Evolutionary conservation across 192 early-diverging fungal species (phyloP), one percentile per base, ranked within the genome.

Genomic region (Podila horticola): DNA sequence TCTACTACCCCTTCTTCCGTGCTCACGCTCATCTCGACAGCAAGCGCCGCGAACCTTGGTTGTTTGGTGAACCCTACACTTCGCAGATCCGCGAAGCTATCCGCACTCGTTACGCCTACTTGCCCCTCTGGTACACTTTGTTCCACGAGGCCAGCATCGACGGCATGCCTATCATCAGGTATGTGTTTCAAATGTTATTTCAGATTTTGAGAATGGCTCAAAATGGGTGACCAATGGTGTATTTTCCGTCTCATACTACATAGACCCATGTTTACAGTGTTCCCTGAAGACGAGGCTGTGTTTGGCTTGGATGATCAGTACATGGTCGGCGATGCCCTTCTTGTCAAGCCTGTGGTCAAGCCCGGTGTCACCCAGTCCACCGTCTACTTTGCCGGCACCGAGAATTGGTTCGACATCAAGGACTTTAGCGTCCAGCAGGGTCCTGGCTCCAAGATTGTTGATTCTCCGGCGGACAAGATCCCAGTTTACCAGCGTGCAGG

Each of bases 21-120:
- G 98, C 91, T 4, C 98, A 99, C 82, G 96, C 98, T 5, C 97
- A 99, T 82, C 94, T 98, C 64, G 97, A 98, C 84, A 96, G 96
- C 29, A 97, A 96, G 79, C 93, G 98, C 34, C 92, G 97, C 41
- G 98, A 99, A 77, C 98, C 98, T 9, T 99, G 97, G 94, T 71
- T 99, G 26, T 90, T 95, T 84, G 96, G 94, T 41, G 96, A 98
- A 74, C 93, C 94, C 2, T 92, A 93, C 41, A 93, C 94, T 26
- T 69, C 81, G 2, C 85, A 88, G 64, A 95, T 98, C 61, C 94
- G 98, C 28, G 85, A 89, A 11, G 93, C 94, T 10, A 82, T 99
- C 59, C 84, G 91, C 22, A 86, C 89, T 61, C 92, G 98, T 65
- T 99, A 99, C 85, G 84, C 91, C 19, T 85, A 97, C 30, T 83